These are phyloP conservation scores for Dendrocalamus latiflorus DNA, from an alignment of 202 grass and related monocot genomes.

Conservation along the genomic window DNA sequence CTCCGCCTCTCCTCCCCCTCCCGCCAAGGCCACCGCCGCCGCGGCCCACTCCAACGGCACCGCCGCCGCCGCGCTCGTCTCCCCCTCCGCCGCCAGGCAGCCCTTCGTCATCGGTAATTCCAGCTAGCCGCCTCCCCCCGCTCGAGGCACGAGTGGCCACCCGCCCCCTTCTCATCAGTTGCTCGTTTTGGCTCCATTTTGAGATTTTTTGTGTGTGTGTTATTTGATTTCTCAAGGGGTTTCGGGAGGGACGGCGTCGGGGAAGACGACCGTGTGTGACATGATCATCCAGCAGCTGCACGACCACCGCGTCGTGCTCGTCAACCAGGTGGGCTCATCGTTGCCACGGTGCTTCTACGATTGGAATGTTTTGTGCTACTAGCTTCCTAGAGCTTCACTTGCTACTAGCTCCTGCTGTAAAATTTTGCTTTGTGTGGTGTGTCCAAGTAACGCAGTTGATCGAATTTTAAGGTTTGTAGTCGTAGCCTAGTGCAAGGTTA, in stretches of 20 bases:
- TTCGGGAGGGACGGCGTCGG: conserved; percentile 90
- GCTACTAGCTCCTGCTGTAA: neutral
- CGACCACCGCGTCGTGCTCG: conserved; percentile 90
- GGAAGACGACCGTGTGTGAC: conserved; percentile 99
- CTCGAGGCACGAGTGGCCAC: too few relatives aligned
- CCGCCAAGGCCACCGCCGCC: conserved; percentile 16
- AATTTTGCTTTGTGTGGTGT: neutral
- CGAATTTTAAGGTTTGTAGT: neutral
- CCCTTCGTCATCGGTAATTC: conserved; percentile 90
- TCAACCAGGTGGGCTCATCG: conserved; percentile 57
- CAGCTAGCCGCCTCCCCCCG: neutral
- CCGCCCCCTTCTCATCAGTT: too few relatives aligned
- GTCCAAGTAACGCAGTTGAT: neutral
- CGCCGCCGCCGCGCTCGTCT: conserved; percentile 11
- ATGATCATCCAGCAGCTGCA: conserved; percentile 99
- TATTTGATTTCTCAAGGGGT: conserved; percentile 50
- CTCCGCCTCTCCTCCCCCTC: conserved; percentile 51
- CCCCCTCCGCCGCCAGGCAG: conserved; percentile 37
- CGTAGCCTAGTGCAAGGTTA: neutral
- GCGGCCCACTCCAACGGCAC: conserved; percentile 29
- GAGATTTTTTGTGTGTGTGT: neutral
- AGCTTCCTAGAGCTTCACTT: neutral
- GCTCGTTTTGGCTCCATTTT: neutral
- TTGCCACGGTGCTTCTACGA: neutral
- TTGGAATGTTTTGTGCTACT: neutral